Percentiles rank a stretch among this genome's conserved stretches.
Evolutionary conservation across 495 filamentous ascomycete species (phyloP).

Genomic region (Penicillium tannophilum): DNA sequence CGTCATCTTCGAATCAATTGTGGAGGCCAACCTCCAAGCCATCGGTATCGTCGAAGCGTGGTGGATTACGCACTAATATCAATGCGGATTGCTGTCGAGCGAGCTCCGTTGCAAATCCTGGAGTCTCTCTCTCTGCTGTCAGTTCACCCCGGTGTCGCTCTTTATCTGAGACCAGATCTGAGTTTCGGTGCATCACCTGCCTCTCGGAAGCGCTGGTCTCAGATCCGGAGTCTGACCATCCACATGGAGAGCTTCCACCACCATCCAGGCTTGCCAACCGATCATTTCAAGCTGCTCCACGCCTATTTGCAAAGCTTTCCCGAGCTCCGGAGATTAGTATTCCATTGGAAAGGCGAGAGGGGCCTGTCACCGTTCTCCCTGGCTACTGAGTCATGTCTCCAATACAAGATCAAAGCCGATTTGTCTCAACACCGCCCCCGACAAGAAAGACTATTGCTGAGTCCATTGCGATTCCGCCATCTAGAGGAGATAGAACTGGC

Average conservation of each 20-base stretch:
- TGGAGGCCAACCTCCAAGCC: constrained; percentile 64
- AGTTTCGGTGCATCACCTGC: constrained; percentile 68
- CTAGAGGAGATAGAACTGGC: constrained; percentile 65
- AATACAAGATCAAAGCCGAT: constrained; percentile 41
- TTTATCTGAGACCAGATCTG: constrained; percentile 67
- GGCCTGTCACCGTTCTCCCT: constrained; percentile 69
- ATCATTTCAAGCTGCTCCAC: constrained; percentile 76
- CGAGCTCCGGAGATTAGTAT: constrained; percentile 61
- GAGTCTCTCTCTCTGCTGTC: constrained; percentile 63
- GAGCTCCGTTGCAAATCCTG: constrained; percentile 59
- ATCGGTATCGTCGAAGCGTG: constrained; percentile 69
- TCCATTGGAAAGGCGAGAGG: constrained; percentile 69
- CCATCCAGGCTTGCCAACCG: constrained; percentile 53
- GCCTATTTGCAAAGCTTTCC: constrained; percentile 69
- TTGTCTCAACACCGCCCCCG: not conserved
- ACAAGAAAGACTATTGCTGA: constrained; percentile 33
- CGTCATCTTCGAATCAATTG: constrained; percentile 70
- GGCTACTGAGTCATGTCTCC: constrained; percentile 61
- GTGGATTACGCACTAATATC: constrained; percentile 84
- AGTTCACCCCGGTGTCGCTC: constrained; percentile 67
- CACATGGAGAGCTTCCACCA: constrained; percentile 66
- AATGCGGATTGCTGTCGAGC: constrained; percentile 73
- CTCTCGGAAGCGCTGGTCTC: constrained; percentile 65
- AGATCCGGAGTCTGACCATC: constrained; percentile 69
- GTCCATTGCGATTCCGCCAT: constrained; percentile 56